These are phyloP conservation scores for Coleophoma cylindrospora DNA, from an alignment of 2,329 filamentous ascomycete species.

Conservation along the genomic window DNA sequence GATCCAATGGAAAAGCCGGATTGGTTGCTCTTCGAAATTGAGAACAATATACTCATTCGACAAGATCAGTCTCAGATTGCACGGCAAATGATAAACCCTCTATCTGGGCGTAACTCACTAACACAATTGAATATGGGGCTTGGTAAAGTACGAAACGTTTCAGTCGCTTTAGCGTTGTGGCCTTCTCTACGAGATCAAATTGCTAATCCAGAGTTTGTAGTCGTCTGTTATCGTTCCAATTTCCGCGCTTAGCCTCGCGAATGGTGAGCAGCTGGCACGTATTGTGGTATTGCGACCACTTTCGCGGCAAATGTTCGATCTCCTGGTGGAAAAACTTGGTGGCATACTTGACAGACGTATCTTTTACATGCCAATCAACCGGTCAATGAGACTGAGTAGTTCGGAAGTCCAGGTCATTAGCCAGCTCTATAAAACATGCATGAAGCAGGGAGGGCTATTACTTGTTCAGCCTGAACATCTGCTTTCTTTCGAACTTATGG, in stretches of 20 bases:
- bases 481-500: constrained; percentile 56
- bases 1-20: constrained; percentile 47
- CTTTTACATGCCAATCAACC: constrained; percentile 54
- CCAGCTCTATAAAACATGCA: constrained; percentile 31
- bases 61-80: constrained; percentile 55
- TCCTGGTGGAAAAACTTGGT: constrained; percentile 48
- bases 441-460: constrained; percentile 43
- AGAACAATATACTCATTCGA: constrained; percentile 57
- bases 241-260: constrained; percentile 46
- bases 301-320: constrained; percentile 53
- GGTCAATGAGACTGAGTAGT: constrained; percentile 33
- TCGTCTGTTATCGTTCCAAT: constrained; percentile 66
- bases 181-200: background rate
- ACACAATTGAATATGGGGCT: constrained; percentile 71
- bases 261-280: constrained; percentile 45
- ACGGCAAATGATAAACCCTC: constrained; percentile 43
- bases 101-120: constrained; percentile 38
- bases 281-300: constrained; percentile 59
- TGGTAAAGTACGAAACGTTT: constrained; percentile 40
- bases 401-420: constrained; percentile 19
- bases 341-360: constrained; percentile 49
- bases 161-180: background rate
- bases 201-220: background rate
- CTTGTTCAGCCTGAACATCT: constrained; percentile 58
- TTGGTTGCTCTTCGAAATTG: constrained; percentile 58